Evolutionary conservation across 345 rosid species (phyloP), one percentile per base, ranked within the genome.

Genomic region (Citrus medica): DNA sequence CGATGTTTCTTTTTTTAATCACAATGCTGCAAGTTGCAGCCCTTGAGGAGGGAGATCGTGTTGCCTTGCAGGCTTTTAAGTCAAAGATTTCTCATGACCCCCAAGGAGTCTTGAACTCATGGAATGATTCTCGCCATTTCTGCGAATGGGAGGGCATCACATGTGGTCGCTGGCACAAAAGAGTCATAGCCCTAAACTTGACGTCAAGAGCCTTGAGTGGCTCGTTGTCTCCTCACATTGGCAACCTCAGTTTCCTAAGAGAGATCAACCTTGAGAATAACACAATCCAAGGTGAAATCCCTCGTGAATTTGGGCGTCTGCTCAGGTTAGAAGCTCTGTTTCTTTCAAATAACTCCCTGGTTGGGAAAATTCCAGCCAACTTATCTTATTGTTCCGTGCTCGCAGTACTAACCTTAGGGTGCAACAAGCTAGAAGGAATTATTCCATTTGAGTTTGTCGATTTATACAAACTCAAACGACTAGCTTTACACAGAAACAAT

Each of bases 61-160:
- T 7, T 30, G 63, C 66, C 19, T 55, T 76, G 40, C 63, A 22
- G 22, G 65, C 35, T 14, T 22, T 76, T 51, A 76, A 67, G 33
- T 42, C 72, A 6, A 25, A 6, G 24, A 66, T 66, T 12, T 40
- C 0, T 27, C 6, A 53, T n/a, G 79, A 25, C 40, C 76, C 72
- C 3, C 32, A 56, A 59, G 55, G 19, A 2, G 33, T 60, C 30
- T 63, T 81, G 56, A 22, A 38, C 32, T 81, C 82, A 3, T 84
- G 83, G 84, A 84, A 81, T 40, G 32, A 79, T 56, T 75, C 87
- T 30, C 2, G 17, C 30, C 77, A 58, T 12, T 55, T 76, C 5
- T 84, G 87, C 63, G 5, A 73, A 6, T 84, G 84, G 84, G 25
- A 8, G 21, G 81, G 80, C 5, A 75, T 84, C 24, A 73, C 61